These are phyloP conservation scores for Phaseolus coccineus DNA, from an alignment of 331 rosid genomes.

Conservation along the genomic window DNA sequence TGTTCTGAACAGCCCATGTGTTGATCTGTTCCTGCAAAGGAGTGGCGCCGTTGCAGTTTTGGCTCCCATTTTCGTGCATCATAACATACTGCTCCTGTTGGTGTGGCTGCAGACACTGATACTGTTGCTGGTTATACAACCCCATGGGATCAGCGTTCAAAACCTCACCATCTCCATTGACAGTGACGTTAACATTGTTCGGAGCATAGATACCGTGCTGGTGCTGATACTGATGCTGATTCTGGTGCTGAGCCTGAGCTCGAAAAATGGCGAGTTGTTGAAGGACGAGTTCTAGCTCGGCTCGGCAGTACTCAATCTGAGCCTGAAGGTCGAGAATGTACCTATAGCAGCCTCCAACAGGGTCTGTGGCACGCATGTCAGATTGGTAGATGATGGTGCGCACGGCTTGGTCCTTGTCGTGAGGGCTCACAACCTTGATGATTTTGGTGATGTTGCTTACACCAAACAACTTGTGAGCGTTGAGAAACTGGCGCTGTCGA, in stretches of 20 bases:
- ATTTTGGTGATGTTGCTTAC: constrained; percentile 80
- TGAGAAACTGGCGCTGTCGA: constrained; percentile 70
- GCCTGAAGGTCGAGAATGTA: constrained; percentile 59
- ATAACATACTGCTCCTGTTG: constrained; percentile 43
- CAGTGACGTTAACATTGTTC: not conserved
- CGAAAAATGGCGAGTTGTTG: constrained; percentile 71
- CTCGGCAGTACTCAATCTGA: constrained; percentile 56
- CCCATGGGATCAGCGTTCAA: constrained; percentile 47
- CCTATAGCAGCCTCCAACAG: constrained; percentile 83
- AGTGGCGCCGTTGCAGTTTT: not conserved
- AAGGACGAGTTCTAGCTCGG: constrained; percentile 65
- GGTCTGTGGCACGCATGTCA: constrained; percentile 75
- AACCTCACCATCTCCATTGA: not conserved
- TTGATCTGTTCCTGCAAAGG: constrained; percentile 59
- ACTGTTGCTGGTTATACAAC: constrained; percentile 27
- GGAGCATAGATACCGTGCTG: not conserved
- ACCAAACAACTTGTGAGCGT: constrained; percentile 86
- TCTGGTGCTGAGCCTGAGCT: constrained; percentile 52
- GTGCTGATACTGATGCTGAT: constrained; percentile 27
- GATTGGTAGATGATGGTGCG: constrained; percentile 72
- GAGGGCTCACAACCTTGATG: constrained; percentile 58
- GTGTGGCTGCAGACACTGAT: constrained; percentile 44
- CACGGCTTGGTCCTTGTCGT: constrained; percentile 74
- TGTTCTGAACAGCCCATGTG: constrained; percentile 62
- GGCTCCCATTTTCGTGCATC: constrained; percentile 21